Conservation (phyloP, 2,329 filamentous ascomycete genomes). For the Plectosphaerella plurivora region DNA sequence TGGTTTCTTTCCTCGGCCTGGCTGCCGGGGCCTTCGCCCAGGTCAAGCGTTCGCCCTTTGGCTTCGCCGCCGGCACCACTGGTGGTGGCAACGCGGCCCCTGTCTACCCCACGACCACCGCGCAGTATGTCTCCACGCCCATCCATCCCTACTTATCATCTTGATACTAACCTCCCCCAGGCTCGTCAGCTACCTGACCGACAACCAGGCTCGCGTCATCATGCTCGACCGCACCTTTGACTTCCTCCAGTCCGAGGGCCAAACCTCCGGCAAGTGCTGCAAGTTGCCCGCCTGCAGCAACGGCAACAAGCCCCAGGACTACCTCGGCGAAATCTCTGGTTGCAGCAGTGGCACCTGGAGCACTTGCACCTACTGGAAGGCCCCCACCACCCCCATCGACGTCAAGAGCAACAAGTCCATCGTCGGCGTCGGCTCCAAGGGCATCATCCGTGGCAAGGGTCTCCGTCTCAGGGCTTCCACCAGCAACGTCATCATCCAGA, state of each 20-base stretch:
- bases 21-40: conserved; percentile 18
- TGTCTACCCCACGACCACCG: conserved; percentile 34
- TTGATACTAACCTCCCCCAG: not conserved
- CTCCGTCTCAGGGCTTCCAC: conserved; percentile 34
- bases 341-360: conserved; percentile 13
- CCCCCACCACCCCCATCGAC: conserved; percentile 17
- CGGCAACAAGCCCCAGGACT: conserved; percentile 9
- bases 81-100: conserved; percentile 45
- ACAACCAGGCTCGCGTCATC: conserved; percentile 28
- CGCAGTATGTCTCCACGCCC: conserved; percentile 21
- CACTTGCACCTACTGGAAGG: conserved; percentile 23
- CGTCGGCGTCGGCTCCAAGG: conserved; percentile 17
- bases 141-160: too few relatives aligned
- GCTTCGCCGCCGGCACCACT: conserved; percentile 36
- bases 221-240: conserved; percentile 26
- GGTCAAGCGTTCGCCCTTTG: conserved; percentile 21
- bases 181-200: conserved; percentile 26
- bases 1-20: conserved; percentile 11
- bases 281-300: not conserved
- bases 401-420: conserved; percentile 21
- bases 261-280: conserved; percentile 17
- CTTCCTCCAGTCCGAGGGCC: conserved; percentile 19
- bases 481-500: conserved; percentile 47
- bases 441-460: conserved; percentile 29
- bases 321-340: conserved; percentile 14